Evolutionary conservation across 2,329 filamentous ascomycete species (phyloP).

Genomic region (Diplodia seriata): DNA sequence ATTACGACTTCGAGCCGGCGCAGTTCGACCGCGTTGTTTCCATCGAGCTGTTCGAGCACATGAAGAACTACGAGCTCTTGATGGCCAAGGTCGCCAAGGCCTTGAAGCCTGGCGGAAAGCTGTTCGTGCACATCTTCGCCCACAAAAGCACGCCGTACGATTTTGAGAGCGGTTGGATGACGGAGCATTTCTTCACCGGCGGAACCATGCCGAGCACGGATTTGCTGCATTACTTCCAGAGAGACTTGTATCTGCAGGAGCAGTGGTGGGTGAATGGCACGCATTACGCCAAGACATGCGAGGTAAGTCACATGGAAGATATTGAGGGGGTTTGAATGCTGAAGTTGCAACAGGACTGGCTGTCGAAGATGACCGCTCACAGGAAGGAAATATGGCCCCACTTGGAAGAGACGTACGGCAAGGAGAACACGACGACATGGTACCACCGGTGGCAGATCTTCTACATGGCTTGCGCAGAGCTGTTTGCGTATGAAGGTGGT

Average conservation of each 20-base stretch:
- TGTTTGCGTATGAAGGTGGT: conserved; percentile 70
- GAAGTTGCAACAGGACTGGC: conserved; percentile 9
- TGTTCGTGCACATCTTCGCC: conserved; percentile 73
- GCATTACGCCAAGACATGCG: conserved; percentile 73
- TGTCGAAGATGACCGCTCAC: conserved; percentile 58
- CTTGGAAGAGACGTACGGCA: conserved; percentile 69
- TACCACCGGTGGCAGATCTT: conserved; percentile 76
- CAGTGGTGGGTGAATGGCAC: conserved; percentile 76
- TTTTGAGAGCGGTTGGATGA: conserved; percentile 77
- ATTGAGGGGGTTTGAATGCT: neutral
- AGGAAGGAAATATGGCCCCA: conserved; percentile 69
- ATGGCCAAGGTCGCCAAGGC: conserved; percentile 68
- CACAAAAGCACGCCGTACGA: conserved; percentile 72
- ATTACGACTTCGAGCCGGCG: conserved; percentile 66
- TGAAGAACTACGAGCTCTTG: conserved; percentile 76
- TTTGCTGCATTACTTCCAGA: conserved; percentile 71
- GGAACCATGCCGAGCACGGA: conserved; percentile 75
- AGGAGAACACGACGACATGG: conserved; percentile 66
- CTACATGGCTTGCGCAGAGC: conserved; percentile 73
- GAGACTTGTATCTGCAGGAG: conserved; percentile 63
- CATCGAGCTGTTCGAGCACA: conserved; percentile 77
- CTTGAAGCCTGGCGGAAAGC: conserved; percentile 68
- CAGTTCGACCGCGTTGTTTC: conserved; percentile 70
- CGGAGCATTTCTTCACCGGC: conserved; percentile 74
- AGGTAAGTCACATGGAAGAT: conserved; percentile 53